These are phyloP conservation scores for Discostella stelligera DNA, from an alignment of 352 stramenopile species.

Conservation along the genomic window DNA sequence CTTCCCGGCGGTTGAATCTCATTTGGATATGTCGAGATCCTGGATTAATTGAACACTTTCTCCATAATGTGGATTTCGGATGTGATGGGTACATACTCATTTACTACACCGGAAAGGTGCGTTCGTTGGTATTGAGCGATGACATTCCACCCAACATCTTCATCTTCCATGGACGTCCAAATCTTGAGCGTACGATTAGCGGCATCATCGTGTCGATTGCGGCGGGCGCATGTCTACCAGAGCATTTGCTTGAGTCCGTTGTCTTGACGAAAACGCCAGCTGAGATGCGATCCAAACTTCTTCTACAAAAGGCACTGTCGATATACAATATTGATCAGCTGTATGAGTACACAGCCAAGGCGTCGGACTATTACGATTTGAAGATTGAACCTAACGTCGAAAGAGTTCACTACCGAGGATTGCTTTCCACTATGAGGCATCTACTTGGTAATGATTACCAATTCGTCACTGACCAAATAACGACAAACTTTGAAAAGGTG, in stretches of 20 bases:
- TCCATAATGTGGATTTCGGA: constrained; percentile 37
- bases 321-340: constrained; percentile 48
- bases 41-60: constrained; percentile 45
- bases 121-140: constrained; percentile 20
- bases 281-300: constrained; percentile 28
- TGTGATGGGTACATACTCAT: constrained; percentile 38
- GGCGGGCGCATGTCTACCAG: constrained; percentile 21
- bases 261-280: constrained; percentile 19
- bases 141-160: constrained; percentile 46
- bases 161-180: constrained; percentile 39
- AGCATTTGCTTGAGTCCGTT: constrained; percentile 20
- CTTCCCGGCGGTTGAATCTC: constrained; percentile 40
- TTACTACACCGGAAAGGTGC: constrained; percentile 52
- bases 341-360: constrained; percentile 44
- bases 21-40: constrained; percentile 57
- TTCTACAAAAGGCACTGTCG: constrained; percentile 37
- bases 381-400: constrained; percentile 2
- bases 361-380: constrained; percentile 17
- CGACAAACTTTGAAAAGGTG: constrained; percentile 25
- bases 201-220: constrained; percentile 37
- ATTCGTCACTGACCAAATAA: constrained; percentile 23
- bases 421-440: constrained; percentile 38
- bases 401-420: constrained; percentile 27
- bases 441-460: constrained; percentile 31
- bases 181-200: constrained; percentile 36